A percentile compares a stretch with the other conserved stretches of the same genome.
Evolutionary conservation across 306 rosid species (phyloP).

Genomic region (Prunus armeniaca): DNA sequence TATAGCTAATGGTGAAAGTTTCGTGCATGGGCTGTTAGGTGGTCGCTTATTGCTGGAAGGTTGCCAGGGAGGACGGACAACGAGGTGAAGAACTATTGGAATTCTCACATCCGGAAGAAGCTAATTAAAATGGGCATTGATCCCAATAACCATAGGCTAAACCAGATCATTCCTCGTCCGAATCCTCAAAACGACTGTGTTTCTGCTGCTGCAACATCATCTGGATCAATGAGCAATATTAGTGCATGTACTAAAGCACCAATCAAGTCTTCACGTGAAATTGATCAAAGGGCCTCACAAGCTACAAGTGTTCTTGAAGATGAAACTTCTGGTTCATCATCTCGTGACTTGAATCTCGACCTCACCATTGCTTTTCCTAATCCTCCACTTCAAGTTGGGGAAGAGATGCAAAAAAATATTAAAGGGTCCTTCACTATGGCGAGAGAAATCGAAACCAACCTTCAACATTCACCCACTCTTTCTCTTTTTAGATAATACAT

Average conservation of each 20-base stretch:
- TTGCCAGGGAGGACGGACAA: conserved; percentile 60
- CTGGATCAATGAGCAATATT: conserved; percentile 25
- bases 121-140: conserved; percentile 53
- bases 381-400: not conserved
- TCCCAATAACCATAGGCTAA: conserved; percentile 49
- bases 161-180: conserved; percentile 21
- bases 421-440: not conserved
- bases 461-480: conserved; percentile 28
- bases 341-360: conserved; percentile 45
- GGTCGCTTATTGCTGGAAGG: conserved; percentile 72
- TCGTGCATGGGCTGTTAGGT: conserved; percentile 30
- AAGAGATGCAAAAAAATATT: conserved; percentile 19
- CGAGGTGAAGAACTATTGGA: conserved; percentile 68
- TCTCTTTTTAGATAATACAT: conserved; percentile 26
- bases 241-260: not conserved
- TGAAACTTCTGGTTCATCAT: conserved; percentile 22
- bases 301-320: conserved; percentile 22
- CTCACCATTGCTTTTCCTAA: conserved; percentile 57
- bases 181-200: not conserved
- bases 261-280: not conserved
- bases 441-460: conserved; percentile 16
- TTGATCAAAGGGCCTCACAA: conserved; percentile 17
- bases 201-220: conserved; percentile 16
- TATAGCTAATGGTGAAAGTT: not conserved
- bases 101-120: conserved; percentile 57